Conservation (phyloP, 169 alveolate genomes). For the Cryptosporidium viatorum region DNA sequence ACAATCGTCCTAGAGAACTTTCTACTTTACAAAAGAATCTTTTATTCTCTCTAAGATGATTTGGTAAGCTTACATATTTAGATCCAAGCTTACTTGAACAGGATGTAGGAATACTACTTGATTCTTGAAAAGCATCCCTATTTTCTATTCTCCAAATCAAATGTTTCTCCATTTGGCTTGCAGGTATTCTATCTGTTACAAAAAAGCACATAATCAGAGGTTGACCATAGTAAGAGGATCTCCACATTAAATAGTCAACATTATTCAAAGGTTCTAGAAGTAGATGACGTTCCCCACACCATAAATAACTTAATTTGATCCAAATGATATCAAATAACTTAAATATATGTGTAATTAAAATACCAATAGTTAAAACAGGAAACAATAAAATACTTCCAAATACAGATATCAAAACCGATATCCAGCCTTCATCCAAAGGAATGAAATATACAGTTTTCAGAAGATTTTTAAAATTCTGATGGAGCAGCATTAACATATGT, state of each 20-base stretch:
- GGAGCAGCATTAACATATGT: neutral
- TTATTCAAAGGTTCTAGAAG: constrained; percentile 64
- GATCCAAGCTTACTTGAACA: neutral
- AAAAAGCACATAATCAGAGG: constrained; percentile 69
- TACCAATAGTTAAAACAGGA: constrained; percentile 22
- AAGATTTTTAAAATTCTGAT: constrained; percentile 4
- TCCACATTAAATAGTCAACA: constrained; percentile 64
- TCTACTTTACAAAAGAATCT: constrained; percentile 59
- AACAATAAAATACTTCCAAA: constrained; percentile 31
- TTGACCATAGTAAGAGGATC: constrained; percentile 36
- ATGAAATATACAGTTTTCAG: constrained; percentile 30
- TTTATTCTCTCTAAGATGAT: constrained; percentile 9
- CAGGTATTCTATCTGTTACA: constrained; percentile 19
- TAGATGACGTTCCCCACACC: constrained; percentile 22
- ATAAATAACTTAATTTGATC: constrained; percentile 31
- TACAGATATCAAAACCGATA: constrained; percentile 36
- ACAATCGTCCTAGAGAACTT: constrained; percentile 43
- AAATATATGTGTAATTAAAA: constrained; percentile 16
- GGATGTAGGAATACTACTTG: neutral
- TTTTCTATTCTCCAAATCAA: constrained; percentile 38
- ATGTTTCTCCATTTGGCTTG: neutral
- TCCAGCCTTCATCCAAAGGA: constrained; percentile 68
- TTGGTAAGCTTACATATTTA: neutral
- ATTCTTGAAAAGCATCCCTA: constrained; percentile 51
- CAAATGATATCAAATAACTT: constrained; percentile 49